Base-by-base conservation (phyloP, 306 rosid species). In the Quercus agrifolia region DNA sequence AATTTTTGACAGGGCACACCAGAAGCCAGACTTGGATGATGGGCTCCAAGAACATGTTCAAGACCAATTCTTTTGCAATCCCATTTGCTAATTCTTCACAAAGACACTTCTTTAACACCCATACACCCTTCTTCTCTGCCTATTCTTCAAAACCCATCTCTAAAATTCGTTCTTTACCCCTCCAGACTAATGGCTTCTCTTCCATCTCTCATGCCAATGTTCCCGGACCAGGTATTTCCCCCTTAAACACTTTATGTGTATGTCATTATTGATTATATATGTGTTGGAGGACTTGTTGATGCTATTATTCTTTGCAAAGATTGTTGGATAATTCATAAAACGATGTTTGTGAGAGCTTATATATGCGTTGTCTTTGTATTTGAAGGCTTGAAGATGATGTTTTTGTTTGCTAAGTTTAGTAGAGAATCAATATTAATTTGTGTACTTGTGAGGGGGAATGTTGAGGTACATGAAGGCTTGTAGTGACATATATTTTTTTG, bases 141-240 rank as follows among this genome's bases (percentile, higher is more conserved):
- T 77, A 84, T 21, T 81, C 88, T 28, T 74, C 81, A 1, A 90
- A 85, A 83, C 84, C 84, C 79, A 13, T 12, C 73, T 76, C 87
- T 1, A 91, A 74, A 74, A 27, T 25, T 33, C 81, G 54, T 33
- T 71, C 93, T 4, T 84, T 77, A 33, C 87, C 91, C 17, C 84
- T 91, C 79, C 75, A 71, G 71, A 81, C 94, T 23, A 91, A 92
- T 77, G 97, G 97, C 23, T 87, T 82, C 76, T 80, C 83, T 46
- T 78, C 66, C 67, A 33, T 72, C 55, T 91, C 94, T 54, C 81
- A 81, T 13, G 78, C 86, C 83, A 61, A 27, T 21, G 69, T 83
- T 23, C 86, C 88, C 56, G 71, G 78, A 64, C 89, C 88, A 74
- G 88, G 94, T 86, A 71, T 44, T 68, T 25, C 30, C 1, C 44